phyloP scores from a whole-genome alignment of 2,329 filamentous ascomycete genomes.

The Teratosphaeria nubilosa region DNA sequence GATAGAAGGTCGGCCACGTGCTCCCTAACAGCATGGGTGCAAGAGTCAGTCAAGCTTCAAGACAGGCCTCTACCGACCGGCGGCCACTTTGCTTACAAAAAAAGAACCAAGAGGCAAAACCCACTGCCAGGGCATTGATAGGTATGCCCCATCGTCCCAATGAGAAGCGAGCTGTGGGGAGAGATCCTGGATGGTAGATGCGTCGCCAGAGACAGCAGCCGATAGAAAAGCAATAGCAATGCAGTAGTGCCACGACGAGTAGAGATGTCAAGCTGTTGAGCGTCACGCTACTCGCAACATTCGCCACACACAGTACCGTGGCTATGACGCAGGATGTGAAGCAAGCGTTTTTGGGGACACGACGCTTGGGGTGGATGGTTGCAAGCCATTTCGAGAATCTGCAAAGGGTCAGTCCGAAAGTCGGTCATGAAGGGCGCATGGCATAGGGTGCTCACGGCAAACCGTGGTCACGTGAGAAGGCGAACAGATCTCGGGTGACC shows the following conservation, averaged over 20 bases:
- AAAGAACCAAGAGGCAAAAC: slow-evolving; percentile 26
- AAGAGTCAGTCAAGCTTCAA: no score
- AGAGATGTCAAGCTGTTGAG: slow-evolving; percentile 34
- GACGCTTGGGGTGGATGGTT: slow-evolving; percentile 11
- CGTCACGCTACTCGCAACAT: slow-evolving; percentile 26
- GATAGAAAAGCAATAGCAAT: slow-evolving; percentile 31
- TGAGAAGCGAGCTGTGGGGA: slow-evolving; percentile 29
- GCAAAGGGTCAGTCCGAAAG: slow-evolving; percentile 11
- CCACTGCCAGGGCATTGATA: slow-evolving; percentile 27
- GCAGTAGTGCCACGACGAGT: slow-evolving; percentile 29
- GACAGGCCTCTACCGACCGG: no score
- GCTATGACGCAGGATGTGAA: slow-evolving; percentile 18
- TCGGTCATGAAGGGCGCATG: slow-evolving; percentile 4
- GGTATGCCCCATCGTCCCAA: slow-evolving; percentile 27
- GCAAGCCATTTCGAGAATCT: slow-evolving; percentile 27
- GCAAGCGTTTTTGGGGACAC: slow-evolving; percentile 20
- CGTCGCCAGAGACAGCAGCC: slow-evolving; percentile 29
- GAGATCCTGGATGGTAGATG: slow-evolving; percentile 27
- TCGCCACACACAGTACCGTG: slow-evolving; percentile 22
- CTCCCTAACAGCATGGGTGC: slow-evolving; percentile 10
- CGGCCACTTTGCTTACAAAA: slow-evolving; percentile 14
- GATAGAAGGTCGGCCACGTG: slow-evolving; percentile 31
- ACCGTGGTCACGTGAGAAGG: slow-evolving; percentile 30
- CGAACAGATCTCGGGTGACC: slow-evolving; percentile 11
- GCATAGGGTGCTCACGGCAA: slow-evolving; percentile 27